Evolutionary conservation across 2,329 filamentous ascomycete species (phyloP).

Genomic region (Botrytis squamosa): DNA sequence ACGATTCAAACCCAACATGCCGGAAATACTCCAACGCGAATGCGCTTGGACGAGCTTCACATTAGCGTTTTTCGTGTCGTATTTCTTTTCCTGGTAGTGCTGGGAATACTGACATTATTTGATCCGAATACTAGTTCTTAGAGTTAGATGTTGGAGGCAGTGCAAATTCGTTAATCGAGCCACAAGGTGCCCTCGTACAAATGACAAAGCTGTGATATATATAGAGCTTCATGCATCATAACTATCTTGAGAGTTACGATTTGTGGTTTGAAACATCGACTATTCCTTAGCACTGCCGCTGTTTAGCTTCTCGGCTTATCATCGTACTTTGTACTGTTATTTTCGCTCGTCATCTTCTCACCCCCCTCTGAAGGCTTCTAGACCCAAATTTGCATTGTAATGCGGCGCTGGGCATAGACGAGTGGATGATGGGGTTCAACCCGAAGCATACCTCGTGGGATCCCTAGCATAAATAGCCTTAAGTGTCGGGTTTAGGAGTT

Average conservation of each 20-base stretch:
- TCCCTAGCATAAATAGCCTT: conserved; percentile 11
- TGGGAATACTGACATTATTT: background rate
- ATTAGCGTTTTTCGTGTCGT: background rate
- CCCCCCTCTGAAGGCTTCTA: background rate
- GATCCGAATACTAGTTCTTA: background rate
- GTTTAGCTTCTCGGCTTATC: background rate
- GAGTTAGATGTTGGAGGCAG: conserved; percentile 16
- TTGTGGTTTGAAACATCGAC: conserved; percentile 5
- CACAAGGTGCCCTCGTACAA: conserved; percentile 20
- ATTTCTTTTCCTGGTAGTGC: background rate
- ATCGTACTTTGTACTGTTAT: conserved; percentile 7
- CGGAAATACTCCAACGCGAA: conserved; percentile 1
- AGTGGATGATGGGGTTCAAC: conserved; percentile 7
- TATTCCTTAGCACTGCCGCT: conserved; percentile 6
- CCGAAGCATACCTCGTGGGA: conserved; percentile 14
- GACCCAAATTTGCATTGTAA: background rate
- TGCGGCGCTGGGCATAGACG: conserved; percentile 19
- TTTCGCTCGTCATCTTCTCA: conserved; percentile 20
- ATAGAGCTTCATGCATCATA: conserved; percentile 12
- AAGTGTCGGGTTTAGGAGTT: conserved; percentile 14
- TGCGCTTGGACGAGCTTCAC: background rate
- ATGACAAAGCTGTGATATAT: conserved; percentile 17
- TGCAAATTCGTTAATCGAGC: conserved; percentile 17
- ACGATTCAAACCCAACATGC: background rate
- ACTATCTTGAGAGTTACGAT: conserved; percentile 14